Evolutionary conservation across 2,329 filamentous ascomycete species (phyloP).

Genomic region (Aspergillus tamarii): DNA sequence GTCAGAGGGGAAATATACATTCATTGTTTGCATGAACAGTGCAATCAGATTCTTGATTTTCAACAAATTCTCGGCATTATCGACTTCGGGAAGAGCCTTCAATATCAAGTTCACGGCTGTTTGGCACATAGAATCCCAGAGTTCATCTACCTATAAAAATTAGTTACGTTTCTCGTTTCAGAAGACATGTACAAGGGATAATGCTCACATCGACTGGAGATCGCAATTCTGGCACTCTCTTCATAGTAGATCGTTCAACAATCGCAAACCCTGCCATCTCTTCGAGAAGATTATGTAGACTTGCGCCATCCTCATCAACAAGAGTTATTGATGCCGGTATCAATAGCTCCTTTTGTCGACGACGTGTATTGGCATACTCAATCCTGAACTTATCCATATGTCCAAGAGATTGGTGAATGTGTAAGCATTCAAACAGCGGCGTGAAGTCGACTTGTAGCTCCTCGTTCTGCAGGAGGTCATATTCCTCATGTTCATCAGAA

Average conservation of each 20-base stretch:
- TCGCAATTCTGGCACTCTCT: constrained; percentile 78
- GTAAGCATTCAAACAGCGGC: constrained; percentile 89
- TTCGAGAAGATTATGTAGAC: constrained; percentile 87
- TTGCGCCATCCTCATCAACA: constrained; percentile 78
- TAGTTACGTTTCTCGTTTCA: constrained; percentile 13
- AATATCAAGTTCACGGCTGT: constrained; percentile 80
- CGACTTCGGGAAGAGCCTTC: constrained; percentile 75
- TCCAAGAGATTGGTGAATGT: constrained; percentile 93
- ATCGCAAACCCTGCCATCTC: constrained; percentile 96
- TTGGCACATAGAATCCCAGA: constrained; percentile 98
- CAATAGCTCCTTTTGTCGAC: constrained; percentile 88
- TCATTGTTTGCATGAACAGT: constrained; percentile 97
- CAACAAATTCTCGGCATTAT: constrained; percentile 85
- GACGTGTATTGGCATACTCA: constrained; percentile 89
- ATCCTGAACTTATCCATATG: constrained; percentile 87
- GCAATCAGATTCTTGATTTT: constrained; percentile 93
- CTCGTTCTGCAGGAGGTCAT: constrained; percentile 93
- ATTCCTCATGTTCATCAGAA: constrained; percentile 92
- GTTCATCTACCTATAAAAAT: constrained; percentile 75
- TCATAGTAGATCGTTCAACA: constrained; percentile 92
- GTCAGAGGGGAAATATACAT: constrained; percentile 58
- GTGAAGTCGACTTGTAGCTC: constrained; percentile 94
- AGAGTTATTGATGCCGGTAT: constrained; percentile 77
- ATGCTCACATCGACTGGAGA: constrained; percentile 73
- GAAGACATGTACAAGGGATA: constrained; percentile 27